phyloP scores from a whole-genome alignment of 352 stramenopile genomes.

The Pythium chondricola region DNA sequence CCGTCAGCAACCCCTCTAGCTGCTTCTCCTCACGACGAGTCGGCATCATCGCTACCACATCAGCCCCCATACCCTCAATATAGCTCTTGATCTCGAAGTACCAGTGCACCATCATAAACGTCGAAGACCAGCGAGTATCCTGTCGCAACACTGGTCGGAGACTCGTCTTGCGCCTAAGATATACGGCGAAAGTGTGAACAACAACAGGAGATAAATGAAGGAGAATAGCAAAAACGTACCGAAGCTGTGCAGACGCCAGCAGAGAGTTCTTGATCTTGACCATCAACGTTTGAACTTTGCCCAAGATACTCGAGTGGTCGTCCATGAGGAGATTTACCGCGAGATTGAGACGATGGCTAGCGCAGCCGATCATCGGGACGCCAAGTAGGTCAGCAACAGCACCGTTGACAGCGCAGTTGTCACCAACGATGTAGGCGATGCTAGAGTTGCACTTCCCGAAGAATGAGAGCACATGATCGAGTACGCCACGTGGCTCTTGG shows the following conservation, averaged over 20 bases:
- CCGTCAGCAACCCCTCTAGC: not conserved
- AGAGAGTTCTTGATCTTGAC: conserved; percentile 6
- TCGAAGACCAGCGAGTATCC: conserved; percentile 7
- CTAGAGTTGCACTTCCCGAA: not conserved
- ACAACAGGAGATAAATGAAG: not conserved
- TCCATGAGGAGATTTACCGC: conserved; percentile 1
- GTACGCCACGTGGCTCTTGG: conserved; percentile 4
- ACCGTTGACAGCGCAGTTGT: conserved; percentile 15
- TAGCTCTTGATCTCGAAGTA: conserved; percentile 4
- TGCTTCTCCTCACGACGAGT: not conserved
- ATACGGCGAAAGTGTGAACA: not conserved
- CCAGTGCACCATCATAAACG: not conserved
- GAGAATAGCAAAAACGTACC: conserved; percentile 7
- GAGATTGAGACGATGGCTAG: conserved; percentile 15
- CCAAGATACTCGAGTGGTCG: not conserved
- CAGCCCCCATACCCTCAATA: conserved; percentile 1
- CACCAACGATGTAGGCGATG: conserved; percentile 10
- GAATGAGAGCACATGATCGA: conserved; percentile 4
- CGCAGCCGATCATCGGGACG: conserved; percentile 14
- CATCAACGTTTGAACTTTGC: conserved; percentile 9
- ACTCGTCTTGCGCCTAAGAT: not conserved
- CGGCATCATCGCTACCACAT: not conserved
- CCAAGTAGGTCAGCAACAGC: not conserved
- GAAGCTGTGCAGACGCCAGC: conserved; percentile 2
- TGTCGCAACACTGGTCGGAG: conserved; percentile 6